Percentiles rank a stretch among this genome's conserved stretches.
Conservation (phyloP, 2,329 filamentous ascomycete species). For the Microdochium paspali region DNA sequence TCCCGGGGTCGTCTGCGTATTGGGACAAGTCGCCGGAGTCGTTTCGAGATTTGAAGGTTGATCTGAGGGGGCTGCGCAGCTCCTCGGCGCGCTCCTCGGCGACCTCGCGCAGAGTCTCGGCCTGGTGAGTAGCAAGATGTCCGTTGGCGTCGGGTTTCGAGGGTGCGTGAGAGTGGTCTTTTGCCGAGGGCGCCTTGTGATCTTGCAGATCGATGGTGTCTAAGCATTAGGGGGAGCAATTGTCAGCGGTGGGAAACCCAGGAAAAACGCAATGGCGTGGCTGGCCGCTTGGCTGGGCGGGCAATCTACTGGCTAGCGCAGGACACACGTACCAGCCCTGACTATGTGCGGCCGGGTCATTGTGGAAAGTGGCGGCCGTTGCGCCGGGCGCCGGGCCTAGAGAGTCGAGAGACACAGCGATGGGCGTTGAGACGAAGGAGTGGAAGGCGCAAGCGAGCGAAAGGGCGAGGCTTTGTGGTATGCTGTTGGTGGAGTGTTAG, state of each 20-base stretch:
- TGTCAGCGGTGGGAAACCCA: conserved; percentile 14
- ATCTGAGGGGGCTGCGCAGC: conserved; percentile 51
- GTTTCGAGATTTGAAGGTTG: conserved; percentile 33
- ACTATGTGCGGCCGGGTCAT: conserved; percentile 1
- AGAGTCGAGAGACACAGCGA: neutral
- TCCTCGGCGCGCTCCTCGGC: conserved; percentile 68
- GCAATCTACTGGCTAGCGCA: neutral
- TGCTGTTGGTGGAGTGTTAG: neutral
- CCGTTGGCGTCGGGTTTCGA: conserved; percentile 37
- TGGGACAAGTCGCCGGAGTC: conserved; percentile 31
- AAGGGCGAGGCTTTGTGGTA: too few relatives aligned
- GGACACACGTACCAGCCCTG: neutral
- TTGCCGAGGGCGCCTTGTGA: conserved; percentile 69
- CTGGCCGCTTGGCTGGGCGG: neutral
- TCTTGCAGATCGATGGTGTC: conserved; percentile 95
- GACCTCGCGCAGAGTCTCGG: conserved; percentile 72
- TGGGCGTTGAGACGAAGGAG: neutral
- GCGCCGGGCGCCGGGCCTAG: neutral
- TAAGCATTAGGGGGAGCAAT: conserved; percentile 26
- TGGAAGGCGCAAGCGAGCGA: neutral
- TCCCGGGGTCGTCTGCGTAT: conserved; percentile 25
- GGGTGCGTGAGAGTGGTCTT: conserved; percentile 61
- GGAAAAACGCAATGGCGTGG: too few relatives aligned
- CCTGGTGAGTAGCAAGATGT: conserved; percentile 68
- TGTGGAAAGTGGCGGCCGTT: neutral